Percentiles rank a stretch among this genome's conserved stretches.
These are phyloP conservation scores for Aspergillus persii DNA, from an alignment of 2,329 filamentous ascomycete species.

Conservation along the genomic window DNA sequence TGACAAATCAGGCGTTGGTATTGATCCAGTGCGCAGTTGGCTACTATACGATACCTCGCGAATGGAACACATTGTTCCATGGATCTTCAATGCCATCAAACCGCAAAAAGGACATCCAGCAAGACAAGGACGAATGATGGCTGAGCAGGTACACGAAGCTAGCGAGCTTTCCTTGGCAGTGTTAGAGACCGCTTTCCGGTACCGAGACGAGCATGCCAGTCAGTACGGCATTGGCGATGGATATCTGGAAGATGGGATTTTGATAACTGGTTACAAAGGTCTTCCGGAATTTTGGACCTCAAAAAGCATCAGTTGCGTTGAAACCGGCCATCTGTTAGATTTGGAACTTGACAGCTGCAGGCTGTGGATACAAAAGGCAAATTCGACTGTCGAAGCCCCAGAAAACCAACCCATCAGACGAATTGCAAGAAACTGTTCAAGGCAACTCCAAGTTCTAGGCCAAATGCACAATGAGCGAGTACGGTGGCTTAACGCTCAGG, in stretches of 20 bases:
- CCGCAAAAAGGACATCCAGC: slow-evolving; percentile 64
- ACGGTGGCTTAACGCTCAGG: slow-evolving; percentile 56
- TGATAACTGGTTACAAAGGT: slow-evolving; percentile 62
- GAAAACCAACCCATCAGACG: slow-evolving; percentile 41
- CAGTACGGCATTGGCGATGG: slow-evolving; percentile 73
- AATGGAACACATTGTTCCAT: slow-evolving; percentile 73
- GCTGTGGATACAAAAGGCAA: slow-evolving; percentile 36
- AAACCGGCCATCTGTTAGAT: slow-evolving; percentile 40
- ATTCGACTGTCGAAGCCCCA: slow-evolving; percentile 29
- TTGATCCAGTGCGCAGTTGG: slow-evolving; percentile 79
- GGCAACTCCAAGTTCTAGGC: slow-evolving; percentile 58
- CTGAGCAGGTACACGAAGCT: slow-evolving; percentile 61
- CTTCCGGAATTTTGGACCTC: slow-evolving; percentile 87
- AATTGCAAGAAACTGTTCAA: slow-evolving; percentile 52
- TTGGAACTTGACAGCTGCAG: slow-evolving; percentile 41
- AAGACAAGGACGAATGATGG: slow-evolving; percentile 49
- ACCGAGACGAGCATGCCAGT: slow-evolving; percentile 66
- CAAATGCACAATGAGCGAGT: slow-evolving; percentile 59
- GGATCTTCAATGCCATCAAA: slow-evolving; percentile 75
- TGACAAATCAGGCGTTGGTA: slow-evolving; percentile 64
- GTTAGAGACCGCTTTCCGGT: slow-evolving; percentile 64
- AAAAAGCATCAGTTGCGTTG: slow-evolving; percentile 40
- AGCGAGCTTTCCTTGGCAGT: slow-evolving; percentile 69
- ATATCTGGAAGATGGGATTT: slow-evolving; percentile 62
- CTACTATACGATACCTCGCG: slow-evolving; percentile 74